phyloP scores from a whole-genome alignment of 2,329 filamentous ascomycete genomes.

The Hymenotorrendiella dingleyae region DNA sequence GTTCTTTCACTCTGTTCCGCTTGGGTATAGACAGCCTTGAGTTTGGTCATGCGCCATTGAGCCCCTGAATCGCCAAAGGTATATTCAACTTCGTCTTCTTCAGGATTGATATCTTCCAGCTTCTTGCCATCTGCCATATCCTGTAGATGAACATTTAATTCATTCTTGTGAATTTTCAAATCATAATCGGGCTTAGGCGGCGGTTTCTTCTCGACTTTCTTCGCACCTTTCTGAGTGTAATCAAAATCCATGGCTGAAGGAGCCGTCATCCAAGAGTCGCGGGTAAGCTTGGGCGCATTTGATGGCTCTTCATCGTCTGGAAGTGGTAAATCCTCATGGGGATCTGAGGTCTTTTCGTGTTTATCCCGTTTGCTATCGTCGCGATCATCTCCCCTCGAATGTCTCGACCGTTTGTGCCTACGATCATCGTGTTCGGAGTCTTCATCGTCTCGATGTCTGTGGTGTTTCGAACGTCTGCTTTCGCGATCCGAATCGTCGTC shows the following conservation, averaged over 20 bases:
- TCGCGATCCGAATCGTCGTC: slow-evolving; percentile 20
- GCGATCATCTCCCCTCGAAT: slow-evolving; percentile 33
- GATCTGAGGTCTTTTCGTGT: slow-evolving; percentile 39
- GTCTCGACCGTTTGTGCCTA: slow-evolving; percentile 56
- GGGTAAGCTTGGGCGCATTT: slow-evolving; percentile 35
- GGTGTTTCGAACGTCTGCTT: slow-evolving; percentile 11
- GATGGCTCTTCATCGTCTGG: slow-evolving; percentile 43
- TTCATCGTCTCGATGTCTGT: slow-evolving; percentile 27
- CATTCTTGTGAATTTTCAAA: slow-evolving; percentile 60
- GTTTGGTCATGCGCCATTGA: slow-evolving; percentile 93
- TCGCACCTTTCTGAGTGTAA: slow-evolving; percentile 60
- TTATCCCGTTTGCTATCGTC: slow-evolving; percentile 28
- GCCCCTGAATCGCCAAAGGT: slow-evolving; percentile 85
- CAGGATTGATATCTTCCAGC: slow-evolving; percentile 10
- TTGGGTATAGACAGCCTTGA: slow-evolving; percentile 76
- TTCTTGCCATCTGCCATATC: slow-evolving; percentile 4
- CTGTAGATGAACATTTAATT: slow-evolving; percentile 69
- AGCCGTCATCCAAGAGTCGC: slow-evolving; percentile 93
- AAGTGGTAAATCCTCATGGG: slow-evolving; percentile 45
- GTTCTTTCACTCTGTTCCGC: slow-evolving; percentile 67
- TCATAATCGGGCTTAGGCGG: slow-evolving; percentile 28
- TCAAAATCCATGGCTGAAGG: slow-evolving; percentile 79
- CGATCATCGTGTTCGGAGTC: slow-evolving; percentile 48
- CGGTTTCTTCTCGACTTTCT: slow-evolving; percentile 45
- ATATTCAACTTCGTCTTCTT: slow-evolving; percentile 65